Evolutionary conservation across 148 eudicot species (phyloP).

Genomic region (Gaultheria prostrata): DNA sequence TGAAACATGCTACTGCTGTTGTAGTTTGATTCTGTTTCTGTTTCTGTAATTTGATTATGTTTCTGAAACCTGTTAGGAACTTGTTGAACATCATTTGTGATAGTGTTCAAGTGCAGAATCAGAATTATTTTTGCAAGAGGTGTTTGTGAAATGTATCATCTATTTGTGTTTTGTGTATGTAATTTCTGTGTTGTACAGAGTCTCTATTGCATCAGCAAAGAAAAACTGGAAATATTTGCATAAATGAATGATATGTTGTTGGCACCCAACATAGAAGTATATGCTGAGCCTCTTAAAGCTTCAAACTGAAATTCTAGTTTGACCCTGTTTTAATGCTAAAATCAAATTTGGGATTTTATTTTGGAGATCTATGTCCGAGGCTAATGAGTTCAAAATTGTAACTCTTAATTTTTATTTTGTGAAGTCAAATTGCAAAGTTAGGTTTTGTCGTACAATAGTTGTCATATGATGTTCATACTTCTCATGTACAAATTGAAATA

Average conservation of each 20-base stretch:
- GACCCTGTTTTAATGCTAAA: background rate
- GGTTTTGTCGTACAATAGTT: background rate
- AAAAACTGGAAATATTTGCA: too few species aligned
- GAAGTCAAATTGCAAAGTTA: background rate
- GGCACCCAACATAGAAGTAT: background rate
- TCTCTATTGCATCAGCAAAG: conserved; percentile 4
- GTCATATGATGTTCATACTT: background rate
- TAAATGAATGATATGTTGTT: background rate
- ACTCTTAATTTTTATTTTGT: background rate
- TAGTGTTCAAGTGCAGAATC: too few species aligned
- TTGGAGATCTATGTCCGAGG: background rate
- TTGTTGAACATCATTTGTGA: too few species aligned
- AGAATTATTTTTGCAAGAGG: too few species aligned
- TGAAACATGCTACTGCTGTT: too few species aligned
- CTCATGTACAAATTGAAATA: background rate
- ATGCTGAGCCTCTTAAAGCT: background rate
- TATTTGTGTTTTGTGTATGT: background rate
- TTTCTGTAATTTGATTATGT: too few species aligned
- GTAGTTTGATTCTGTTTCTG: too few species aligned
- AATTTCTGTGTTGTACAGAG: conserved; percentile 1
- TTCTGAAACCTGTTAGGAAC: too few species aligned
- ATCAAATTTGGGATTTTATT: background rate
- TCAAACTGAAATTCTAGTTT: background rate
- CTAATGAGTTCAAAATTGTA: background rate
- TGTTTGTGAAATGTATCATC: background rate